These are phyloP conservation scores for Allantophomopsis lycopodina DNA, from an alignment of 2,329 filamentous ascomycete genomes.

Conservation along the genomic window DNA sequence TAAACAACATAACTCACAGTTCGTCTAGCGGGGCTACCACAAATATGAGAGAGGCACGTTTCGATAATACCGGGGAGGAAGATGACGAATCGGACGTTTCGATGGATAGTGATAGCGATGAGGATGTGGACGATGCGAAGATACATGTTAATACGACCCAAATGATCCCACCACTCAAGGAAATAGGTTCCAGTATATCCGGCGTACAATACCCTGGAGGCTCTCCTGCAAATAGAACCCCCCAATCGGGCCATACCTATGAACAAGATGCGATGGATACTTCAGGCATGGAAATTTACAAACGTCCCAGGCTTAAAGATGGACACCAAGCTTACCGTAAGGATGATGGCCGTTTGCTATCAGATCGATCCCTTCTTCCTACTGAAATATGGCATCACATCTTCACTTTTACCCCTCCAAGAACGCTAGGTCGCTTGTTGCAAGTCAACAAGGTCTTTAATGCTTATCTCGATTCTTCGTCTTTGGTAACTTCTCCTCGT, in stretches of 20 bases:
- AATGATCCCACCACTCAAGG: too few relatives aligned
- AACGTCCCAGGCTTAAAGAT: slow-evolving; percentile 14
- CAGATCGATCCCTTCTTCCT: slow-evolving; percentile 27
- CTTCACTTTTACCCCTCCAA: slow-evolving; percentile 52
- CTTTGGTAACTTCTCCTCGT: slow-evolving; percentile 7
- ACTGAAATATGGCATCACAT: slow-evolving; percentile 57
- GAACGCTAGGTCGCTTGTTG: slow-evolving; percentile 49
- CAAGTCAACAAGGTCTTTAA: slow-evolving; percentile 55
- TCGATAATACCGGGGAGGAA: neutral
- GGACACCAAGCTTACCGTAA: slow-evolving; percentile 6
- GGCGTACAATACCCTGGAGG: too few relatives aligned
- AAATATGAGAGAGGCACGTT: too few relatives aligned
- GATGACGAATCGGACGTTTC: slow-evolving; percentile 4
- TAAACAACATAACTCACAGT: neutral
- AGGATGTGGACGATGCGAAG: slow-evolving; percentile 1
- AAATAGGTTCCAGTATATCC: too few relatives aligned
- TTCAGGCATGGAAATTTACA: slow-evolving; percentile 7
- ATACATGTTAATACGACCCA: too few relatives aligned
- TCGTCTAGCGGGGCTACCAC: neutral
- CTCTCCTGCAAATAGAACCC: neutral
- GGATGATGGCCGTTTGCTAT: slow-evolving; percentile 7
- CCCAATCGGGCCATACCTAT: slow-evolving; percentile 6
- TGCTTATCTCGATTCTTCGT: slow-evolving; percentile 37
- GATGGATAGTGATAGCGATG: slow-evolving; percentile 3
- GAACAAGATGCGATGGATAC: neutral